Percentiles rank a stretch among this genome's conserved stretches.
Conservation (phyloP, 1,139 yeast species). For the Hemisphaericaspora lyxosophila region DNA sequence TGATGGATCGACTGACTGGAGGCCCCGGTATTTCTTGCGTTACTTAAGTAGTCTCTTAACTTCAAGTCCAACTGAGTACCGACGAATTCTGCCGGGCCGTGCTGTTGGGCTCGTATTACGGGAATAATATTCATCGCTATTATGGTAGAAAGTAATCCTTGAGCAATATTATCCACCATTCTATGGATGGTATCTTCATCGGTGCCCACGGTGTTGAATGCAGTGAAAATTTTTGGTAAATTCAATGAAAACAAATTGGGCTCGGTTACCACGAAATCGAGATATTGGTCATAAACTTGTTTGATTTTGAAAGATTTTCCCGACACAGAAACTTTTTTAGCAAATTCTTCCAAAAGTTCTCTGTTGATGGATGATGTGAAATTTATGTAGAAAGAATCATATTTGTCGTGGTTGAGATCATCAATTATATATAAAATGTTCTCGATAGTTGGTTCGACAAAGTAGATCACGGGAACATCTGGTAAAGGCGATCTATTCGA, state of each 20-base stretch:
- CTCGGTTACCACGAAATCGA: constrained; percentile 90
- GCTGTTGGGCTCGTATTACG: constrained; percentile 83
- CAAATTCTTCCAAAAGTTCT: constrained; percentile 82
- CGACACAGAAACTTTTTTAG: constrained; percentile 71
- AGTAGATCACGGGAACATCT: constrained; percentile 93
- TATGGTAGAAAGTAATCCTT: constrained; percentile 76
- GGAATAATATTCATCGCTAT: constrained; percentile 82
- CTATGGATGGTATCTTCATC: constrained; percentile 72
- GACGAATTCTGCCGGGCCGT: constrained; percentile 94
- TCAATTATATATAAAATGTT: constrained; percentile 67
- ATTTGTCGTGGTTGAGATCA: constrained; percentile 72
- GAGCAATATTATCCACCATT: constrained; percentile 68
- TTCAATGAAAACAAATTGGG: constrained; percentile 86
- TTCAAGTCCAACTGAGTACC: constrained; percentile 83
- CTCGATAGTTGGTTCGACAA: constrained; percentile 81
- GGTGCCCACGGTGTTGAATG: constrained; percentile 68
- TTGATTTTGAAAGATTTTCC: constrained; percentile 70
- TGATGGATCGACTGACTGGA: constrained; percentile 34
- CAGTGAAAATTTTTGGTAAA: constrained; percentile 60
- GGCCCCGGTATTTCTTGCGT: constrained; percentile 44
- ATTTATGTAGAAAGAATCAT: constrained; percentile 78
- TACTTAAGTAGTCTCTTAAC: constrained; percentile 79
- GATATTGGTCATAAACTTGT: constrained; percentile 91
- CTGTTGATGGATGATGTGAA: constrained; percentile 80
- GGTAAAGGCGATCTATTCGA: constrained; percentile 76